Percentiles rank a stretch among this genome's conserved stretches.
phyloP scores from a whole-genome alignment of 73 alveolate species.

The Paramecium tetraurelia region DNA sequence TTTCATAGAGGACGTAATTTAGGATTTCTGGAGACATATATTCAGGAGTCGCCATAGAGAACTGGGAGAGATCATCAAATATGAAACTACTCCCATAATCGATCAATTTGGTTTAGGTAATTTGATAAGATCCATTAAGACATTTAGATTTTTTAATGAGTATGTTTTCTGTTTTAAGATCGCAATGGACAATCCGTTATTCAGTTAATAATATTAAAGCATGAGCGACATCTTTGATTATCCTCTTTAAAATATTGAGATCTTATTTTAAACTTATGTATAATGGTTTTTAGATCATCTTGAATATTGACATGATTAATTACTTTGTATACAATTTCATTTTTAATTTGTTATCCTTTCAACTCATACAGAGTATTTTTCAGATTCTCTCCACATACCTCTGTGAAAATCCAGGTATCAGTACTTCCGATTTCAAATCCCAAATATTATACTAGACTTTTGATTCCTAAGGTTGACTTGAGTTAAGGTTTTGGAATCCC shows the following conservation, averaged over 20 bases:
- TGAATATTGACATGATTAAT: neutral
- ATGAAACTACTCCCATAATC: slow-evolving; percentile 58
- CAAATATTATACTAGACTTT: neutral
- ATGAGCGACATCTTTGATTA: slow-evolving; percentile 28
- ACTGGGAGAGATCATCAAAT: slow-evolving; percentile 44
- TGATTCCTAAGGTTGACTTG: neutral
- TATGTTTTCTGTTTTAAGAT: slow-evolving; percentile 55
- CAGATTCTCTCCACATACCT: neutral
- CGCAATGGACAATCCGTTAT: slow-evolving; percentile 51
- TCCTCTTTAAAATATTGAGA: neutral
- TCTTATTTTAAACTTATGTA: neutral
- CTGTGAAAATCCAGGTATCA: neutral
- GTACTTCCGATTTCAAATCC: neutral
- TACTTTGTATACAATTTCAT: slow-evolving; percentile 47
- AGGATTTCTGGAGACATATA: slow-evolving; percentile 57
- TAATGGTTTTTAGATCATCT: neutral
- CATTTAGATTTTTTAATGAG: slow-evolving; percentile 2
- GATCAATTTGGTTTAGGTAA: slow-evolving; percentile 13
- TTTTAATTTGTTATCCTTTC: slow-evolving; percentile 26
- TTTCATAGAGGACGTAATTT: slow-evolving; percentile 31
- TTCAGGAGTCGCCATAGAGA: slow-evolving; percentile 62
- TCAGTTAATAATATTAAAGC: slow-evolving; percentile 40
- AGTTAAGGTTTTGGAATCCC: slow-evolving; percentile 13
- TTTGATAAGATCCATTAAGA: neutral
- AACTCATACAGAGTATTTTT: neutral